Evolutionary conservation across 2,329 filamentous ascomycete genomes (phyloP), one percentile per base, ranked within the genome.

Genomic region (Aspergillus sp.): DNA sequence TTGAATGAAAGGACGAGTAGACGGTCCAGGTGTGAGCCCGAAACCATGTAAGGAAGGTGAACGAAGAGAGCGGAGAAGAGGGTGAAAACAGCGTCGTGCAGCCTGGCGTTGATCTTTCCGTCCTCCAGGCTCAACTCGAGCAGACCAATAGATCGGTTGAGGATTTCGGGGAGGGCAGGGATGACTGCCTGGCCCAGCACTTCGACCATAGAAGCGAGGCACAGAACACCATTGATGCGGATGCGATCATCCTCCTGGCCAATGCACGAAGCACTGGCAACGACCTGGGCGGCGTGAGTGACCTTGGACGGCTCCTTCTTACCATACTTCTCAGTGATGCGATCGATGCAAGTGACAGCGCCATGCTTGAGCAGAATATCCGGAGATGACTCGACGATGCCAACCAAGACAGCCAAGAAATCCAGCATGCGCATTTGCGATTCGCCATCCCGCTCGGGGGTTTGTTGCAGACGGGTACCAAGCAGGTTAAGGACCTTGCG

Each of bases 321-420:
- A 68, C 95, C 96, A 74, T 97, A 98, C 75, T 94, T 94, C 78
- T 97, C 93, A 2, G 91, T 87, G 65, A 99, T 96, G 76, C 92
- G 91, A 78, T 97, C 93, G 49, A 98, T 89, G 69, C 94, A 98
- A 41, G 89, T 88, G 64, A 99, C 89, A 1, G 93, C 91, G 11
- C 91, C 92, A 70, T 93, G 89, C 78, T 94, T 93, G 75, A 95
- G 89, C 30, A 87, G 83, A 57, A 90, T 85, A 67, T 95, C 89
- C 34, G 85, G 81, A 7, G 91, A 90, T 54, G 90, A 85, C 59
- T 89, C 83, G 62, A 99, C 87, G 50, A 96, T 91, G 22, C 85
- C 83, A 19, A 91, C 91, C 64, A 97, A 84, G 67, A 89, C 89
- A 11, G 91, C 89, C 66, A 97, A 74, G 82, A 97, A 95, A 11